Conservation (phyloP, 148 eudicot genomes). For the Cornus suecica region DNA sequence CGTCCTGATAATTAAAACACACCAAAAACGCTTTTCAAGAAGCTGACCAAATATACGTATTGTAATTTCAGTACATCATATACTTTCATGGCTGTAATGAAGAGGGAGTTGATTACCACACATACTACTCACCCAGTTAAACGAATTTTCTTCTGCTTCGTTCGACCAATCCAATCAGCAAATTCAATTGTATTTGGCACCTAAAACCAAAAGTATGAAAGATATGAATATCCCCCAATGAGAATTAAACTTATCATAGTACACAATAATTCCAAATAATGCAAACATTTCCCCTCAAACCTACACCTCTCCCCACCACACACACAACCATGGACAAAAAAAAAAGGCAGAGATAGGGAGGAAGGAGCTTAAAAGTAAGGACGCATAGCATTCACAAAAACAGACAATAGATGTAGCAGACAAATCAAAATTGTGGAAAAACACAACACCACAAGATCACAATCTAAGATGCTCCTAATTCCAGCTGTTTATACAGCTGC, state of each 20-base stretch:
- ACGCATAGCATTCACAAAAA: constrained; percentile 2
- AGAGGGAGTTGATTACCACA: constrained; percentile 15
- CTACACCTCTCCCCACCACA: not conserved
- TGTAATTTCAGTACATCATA: not conserved
- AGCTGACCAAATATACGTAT: constrained; percentile 1
- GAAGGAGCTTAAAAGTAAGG: too few species aligned
- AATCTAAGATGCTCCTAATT: too few species aligned
- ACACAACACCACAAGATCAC: too few species aligned
- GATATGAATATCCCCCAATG: not conserved
- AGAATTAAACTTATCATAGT: not conserved
- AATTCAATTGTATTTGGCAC: constrained; percentile 94
- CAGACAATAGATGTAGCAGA: not conserved
- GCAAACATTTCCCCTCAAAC: not conserved
- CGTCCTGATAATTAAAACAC: constrained; percentile 55
- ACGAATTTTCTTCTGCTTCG: constrained; percentile 87
- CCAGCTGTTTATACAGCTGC: too few species aligned
- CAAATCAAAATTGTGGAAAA: too few species aligned
- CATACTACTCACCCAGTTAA: constrained; percentile 73
- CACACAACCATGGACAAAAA: too few species aligned
- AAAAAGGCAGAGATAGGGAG: too few species aligned
- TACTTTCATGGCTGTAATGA: not conserved
- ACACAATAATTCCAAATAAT: not conserved
- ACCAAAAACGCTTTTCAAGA: constrained; percentile 8
- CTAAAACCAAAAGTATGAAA: constrained; percentile 28
- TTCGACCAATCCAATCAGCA: constrained; percentile 99